These are phyloP conservation scores for Sarcomyxa edulis DNA, from an alignment of 768 basidiomycete species.

Conservation along the genomic window DNA sequence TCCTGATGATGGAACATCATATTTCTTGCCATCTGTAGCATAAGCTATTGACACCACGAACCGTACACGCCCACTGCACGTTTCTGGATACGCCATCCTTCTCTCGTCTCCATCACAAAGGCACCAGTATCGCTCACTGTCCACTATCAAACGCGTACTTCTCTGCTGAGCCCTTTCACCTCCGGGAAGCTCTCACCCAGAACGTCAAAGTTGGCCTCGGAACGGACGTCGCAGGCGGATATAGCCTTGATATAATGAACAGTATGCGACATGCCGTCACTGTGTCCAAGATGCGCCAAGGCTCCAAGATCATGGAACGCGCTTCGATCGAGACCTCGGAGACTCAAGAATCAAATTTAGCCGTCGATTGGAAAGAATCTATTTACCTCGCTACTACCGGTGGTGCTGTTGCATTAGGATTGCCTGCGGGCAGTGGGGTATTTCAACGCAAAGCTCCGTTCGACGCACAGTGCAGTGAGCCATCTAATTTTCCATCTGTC, in stretches of 20 bases:
- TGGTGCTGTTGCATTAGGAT: slow-evolving; percentile 64
- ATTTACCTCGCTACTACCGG: slow-evolving; percentile 80
- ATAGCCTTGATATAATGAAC: slow-evolving; percentile 70
- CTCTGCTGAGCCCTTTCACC: slow-evolving; percentile 61
- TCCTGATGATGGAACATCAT: too few relatives aligned
- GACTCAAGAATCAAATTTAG: slow-evolving; percentile 23
- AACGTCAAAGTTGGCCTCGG: slow-evolving; percentile 76
- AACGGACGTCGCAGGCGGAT: slow-evolving; percentile 84
- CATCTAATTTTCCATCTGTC: slow-evolving; percentile 1
- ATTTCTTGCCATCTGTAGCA: slow-evolving; percentile 34
- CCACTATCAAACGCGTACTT: slow-evolving; percentile 89
- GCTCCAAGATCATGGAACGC: slow-evolving; percentile 26
- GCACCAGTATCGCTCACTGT: slow-evolving; percentile 77
- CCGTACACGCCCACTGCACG: slow-evolving; percentile 88
- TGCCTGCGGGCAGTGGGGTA: slow-evolving; percentile 39
- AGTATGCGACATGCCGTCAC: slow-evolving; percentile 78
- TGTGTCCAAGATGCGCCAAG: slow-evolving; percentile 66
- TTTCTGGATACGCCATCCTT: slow-evolving; percentile 57
- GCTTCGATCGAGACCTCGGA: slow-evolving; percentile 1
- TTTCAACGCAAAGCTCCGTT: slow-evolving; percentile 62
- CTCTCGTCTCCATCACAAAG: slow-evolving; percentile 37
- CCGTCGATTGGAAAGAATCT: slow-evolving; percentile 77
- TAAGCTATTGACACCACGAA: slow-evolving; percentile 54
- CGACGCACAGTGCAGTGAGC: slow-evolving; percentile 73
- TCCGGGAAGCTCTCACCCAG: slow-evolving; percentile 63